Evolutionary conservation across 257 asterid species (phyloP), one percentile per base, ranked within the genome.

Genomic region (Solanum lycopersicoides): DNA sequence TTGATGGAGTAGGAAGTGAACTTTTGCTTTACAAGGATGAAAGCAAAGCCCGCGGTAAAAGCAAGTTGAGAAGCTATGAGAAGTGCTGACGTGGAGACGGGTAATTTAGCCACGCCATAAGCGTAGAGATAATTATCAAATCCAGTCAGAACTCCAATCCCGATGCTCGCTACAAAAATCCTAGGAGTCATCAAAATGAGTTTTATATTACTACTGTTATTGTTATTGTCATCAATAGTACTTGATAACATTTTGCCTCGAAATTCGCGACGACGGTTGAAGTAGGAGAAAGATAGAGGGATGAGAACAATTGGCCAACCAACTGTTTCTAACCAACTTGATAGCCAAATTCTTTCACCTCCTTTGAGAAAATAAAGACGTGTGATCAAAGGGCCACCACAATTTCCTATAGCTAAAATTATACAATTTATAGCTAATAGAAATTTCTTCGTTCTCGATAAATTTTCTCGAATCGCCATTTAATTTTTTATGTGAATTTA

Each of bases 21-120:
- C 83, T 72, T 89, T 73, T 89, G 91, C 69, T 74, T 89, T 25
- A 89, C 91, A 13, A 87, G 88, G 11, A 89, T 83, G 53, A 85
- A 89, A 12, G 91, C 90, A 59, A 89, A 89, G 82, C 77, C 91
- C 2, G 91, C 91, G 0, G 90, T 87, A 60, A 89, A 89, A 12
- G 88, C 91, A 86, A 89, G 59, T 85, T 89, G 91, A 11, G 90
- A 84, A 41, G 90, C 91, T 3, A 89, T 87, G 18, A 89, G 42
- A 28, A 89, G 89, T 18, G 91, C 91, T 5, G 88, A 87, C 0
- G 91, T 87, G 44, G 88, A 87, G 5, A 89, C 86, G 0, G 91
- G 91, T 16, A 89, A 87, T 83, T 86, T 86, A 0, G 90, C 86
- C n/a, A 85, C 75, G 5, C 90, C 91, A 35, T 89, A 87, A 34